Evolutionary conservation across 2,329 filamentous ascomycete species (phyloP).

Genomic region (Colletotrichum liaoningense): DNA sequence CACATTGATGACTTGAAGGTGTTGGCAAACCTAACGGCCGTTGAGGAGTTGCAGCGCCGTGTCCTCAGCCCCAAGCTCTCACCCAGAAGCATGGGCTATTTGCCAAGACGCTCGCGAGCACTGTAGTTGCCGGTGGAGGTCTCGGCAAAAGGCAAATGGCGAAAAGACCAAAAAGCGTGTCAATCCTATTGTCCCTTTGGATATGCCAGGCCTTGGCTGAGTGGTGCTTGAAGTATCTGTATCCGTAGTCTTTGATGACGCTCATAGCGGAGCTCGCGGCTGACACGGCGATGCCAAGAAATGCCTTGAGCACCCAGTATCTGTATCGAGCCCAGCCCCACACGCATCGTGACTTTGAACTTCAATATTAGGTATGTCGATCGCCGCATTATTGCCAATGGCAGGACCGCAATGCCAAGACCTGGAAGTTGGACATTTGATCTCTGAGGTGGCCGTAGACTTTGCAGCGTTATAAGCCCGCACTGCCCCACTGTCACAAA

Average conservation of each 20-base stretch:
- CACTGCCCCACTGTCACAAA: constrained; percentile 13
- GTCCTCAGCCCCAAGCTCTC: constrained; percentile 18
- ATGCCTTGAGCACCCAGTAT: not conserved
- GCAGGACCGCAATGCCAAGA: not conserved
- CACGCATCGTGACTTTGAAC: not conserved
- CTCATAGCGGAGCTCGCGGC: not conserved
- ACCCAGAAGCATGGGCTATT: not conserved
- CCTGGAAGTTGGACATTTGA: not conserved
- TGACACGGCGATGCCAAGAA: not conserved
- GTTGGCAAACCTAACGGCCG: not conserved
- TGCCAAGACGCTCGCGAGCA: not conserved
- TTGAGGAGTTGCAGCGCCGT: constrained; percentile 20
- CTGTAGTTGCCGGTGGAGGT: not conserved
- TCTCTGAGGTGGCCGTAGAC: not conserved
- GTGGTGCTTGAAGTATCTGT: not conserved
- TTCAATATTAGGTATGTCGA: not conserved
- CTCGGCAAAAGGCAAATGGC: not conserved
- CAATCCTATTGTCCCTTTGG: not conserved
- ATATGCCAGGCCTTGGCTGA: not conserved
- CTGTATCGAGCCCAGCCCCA: not conserved
- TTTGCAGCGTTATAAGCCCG: not conserved
- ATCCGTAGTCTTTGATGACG: not conserved
- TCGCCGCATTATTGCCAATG: not conserved
- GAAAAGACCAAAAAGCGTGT: not conserved
- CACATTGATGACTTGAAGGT: not conserved